phyloP scores from a whole-genome alignment of 148 eudicot genomes.

The Polygonum maritimum region DNA sequence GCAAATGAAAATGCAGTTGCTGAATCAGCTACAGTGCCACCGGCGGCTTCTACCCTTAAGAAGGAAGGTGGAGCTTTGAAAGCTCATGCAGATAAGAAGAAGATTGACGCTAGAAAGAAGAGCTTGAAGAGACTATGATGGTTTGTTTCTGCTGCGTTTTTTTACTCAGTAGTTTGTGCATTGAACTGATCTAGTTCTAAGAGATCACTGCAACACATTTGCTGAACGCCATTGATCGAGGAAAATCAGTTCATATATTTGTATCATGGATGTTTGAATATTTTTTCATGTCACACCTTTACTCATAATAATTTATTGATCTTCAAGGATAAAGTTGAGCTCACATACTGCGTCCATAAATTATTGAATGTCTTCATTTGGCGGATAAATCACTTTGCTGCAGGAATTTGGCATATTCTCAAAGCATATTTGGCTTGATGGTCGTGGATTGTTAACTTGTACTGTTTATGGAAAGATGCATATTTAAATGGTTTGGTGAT shows the following conservation, averaged over 20 bases:
- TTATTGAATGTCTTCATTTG: background rate
- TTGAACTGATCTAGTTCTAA: constrained; percentile 4
- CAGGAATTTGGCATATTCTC: background rate
- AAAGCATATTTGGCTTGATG: background rate
- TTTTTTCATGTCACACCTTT: background rate
- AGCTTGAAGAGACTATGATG: constrained; percentile 74
- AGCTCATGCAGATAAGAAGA: constrained; percentile 66
- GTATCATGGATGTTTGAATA: background rate
- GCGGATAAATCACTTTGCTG: background rate
- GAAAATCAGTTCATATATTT: background rate
- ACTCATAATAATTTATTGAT: background rate
- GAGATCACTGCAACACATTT: background rate
- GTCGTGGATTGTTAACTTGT: too few species aligned
- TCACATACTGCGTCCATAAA: background rate
- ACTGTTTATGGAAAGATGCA: background rate
- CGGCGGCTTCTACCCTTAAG: constrained; percentile 22
- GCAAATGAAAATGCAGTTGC: constrained; percentile 35
- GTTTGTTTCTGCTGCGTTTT: background rate
- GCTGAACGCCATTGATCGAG: background rate
- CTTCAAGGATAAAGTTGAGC: background rate
- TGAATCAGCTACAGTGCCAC: constrained; percentile 16
- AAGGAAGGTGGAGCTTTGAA: constrained; percentile 42
- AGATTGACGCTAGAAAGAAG: constrained; percentile 85
- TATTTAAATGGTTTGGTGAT: background rate
- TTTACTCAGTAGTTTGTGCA: constrained; percentile 6